Conservation (phyloP, 768 basidiomycete species). For the Nidula microcarpa region DNA sequence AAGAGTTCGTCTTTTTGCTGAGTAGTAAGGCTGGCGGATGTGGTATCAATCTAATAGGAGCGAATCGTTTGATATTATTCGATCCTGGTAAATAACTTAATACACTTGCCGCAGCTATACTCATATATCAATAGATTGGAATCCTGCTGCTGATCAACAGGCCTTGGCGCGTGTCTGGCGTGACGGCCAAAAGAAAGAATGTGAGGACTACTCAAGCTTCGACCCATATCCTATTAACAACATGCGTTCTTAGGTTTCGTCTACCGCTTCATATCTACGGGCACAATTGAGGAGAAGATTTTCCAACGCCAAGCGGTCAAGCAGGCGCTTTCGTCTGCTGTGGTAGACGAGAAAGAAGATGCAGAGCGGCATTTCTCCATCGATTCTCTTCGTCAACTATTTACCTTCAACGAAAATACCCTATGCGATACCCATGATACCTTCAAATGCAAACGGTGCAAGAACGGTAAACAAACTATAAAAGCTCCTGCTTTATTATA, state of each 20-base stretch:
- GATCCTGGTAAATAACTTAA: conserved; percentile 67
- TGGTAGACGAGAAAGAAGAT: conserved; percentile 96
- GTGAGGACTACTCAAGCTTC: conserved; percentile 37
- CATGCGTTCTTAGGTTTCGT: conserved; percentile 70
- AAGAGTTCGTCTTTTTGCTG: conserved; percentile 91
- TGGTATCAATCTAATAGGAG: conserved; percentile 96
- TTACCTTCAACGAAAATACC: conserved; percentile 85
- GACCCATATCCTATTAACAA: too few species aligned
- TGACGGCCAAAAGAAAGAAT: conserved; percentile 99
- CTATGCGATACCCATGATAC: conserved; percentile 95
- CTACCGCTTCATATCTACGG: conserved; percentile 95
- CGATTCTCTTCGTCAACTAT: conserved; percentile 86
- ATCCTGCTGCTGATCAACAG: conserved; percentile 97
- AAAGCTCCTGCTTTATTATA: conserved; percentile 88
- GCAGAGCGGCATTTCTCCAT: conserved; percentile 92
- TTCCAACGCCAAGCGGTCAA: conserved; percentile 97
- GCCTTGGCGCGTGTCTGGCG: conserved; percentile 98
- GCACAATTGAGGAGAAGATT: conserved; percentile 98
- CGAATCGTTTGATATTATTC: conserved; percentile 92
- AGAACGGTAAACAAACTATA: conserved; percentile 75
- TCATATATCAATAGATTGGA: conserved; percentile 71
- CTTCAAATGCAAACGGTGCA: conserved; percentile 94
- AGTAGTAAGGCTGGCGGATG: conserved; percentile 96
- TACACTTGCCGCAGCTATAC: background rate
- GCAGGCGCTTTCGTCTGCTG: conserved; percentile 95